Percentiles rank a stretch among this genome's conserved stretches.
These are phyloP conservation scores for Cystofilobasidium capitatum DNA, from an alignment of 768 basidiomycete genomes.

Conservation along the genomic window DNA sequence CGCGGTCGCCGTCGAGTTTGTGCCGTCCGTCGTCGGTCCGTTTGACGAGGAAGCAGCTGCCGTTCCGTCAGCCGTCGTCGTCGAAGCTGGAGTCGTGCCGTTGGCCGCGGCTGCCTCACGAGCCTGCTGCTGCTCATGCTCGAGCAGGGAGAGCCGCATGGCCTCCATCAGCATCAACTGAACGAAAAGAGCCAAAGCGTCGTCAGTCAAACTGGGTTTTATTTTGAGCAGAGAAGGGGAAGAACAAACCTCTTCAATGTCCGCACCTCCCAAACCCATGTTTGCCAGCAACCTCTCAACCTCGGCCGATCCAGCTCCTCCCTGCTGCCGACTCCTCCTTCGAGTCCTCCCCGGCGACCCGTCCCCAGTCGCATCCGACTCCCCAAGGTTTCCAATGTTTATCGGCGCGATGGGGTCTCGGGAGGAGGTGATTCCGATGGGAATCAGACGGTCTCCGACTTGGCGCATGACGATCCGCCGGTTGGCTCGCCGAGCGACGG, in stretches of 20 bases:
- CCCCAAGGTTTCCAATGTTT: slow-evolving; percentile 28
- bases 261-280: slow-evolving; percentile 70
- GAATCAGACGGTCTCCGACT: slow-evolving; percentile 91
- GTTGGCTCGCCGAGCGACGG: slow-evolving; percentile 91
- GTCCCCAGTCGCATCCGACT: slow-evolving; percentile 21
- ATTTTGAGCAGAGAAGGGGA: neutral
- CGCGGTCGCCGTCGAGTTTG: too few relatives aligned
- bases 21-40: too few relatives aligned
- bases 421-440: slow-evolving; percentile 81
- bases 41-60: too few relatives aligned
- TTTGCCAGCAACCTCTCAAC: slow-evolving; percentile 54
- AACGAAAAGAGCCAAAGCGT: neutral
- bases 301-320: slow-evolving; percentile 45
- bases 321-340: slow-evolving; percentile 41
- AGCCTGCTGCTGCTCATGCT: slow-evolving; percentile 81
- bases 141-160: slow-evolving; percentile 85
- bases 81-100: neutral
- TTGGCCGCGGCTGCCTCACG: neutral
- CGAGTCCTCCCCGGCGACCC: slow-evolving; percentile 40
- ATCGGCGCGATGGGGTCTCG: slow-evolving; percentile 51
- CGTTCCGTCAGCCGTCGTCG: too few relatives aligned
- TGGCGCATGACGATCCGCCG: slow-evolving; percentile 96
- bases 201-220: neutral
- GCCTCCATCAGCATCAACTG: slow-evolving; percentile 99
- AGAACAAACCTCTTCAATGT: slow-evolving; percentile 73